Conservation (phyloP, 2,329 filamentous ascomycete species). For the Neofusicoccum sp. region DNA sequence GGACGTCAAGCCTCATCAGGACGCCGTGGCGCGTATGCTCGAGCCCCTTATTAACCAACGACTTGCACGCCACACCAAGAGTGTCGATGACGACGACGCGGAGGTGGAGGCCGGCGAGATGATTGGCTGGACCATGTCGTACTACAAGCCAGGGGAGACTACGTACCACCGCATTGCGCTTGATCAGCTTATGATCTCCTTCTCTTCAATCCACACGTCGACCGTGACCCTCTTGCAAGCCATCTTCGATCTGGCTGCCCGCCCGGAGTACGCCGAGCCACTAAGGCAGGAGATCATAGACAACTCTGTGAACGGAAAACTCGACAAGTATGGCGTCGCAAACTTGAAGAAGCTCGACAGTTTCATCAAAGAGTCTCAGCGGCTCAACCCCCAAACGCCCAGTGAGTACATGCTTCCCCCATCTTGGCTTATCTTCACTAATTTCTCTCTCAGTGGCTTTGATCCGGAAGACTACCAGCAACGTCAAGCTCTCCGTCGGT, state of each 20-base stretch:
- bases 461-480: no score
- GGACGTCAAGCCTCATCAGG: not conserved
- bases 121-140: not conserved
- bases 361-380: constrained; percentile 23
- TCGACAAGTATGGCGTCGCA: not conserved
- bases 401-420: not conserved
- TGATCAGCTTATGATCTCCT: constrained; percentile 19
- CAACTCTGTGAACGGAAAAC: not conserved
- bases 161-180: not conserved
- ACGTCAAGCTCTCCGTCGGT: no score
- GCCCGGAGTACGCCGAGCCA: constrained; percentile 21
- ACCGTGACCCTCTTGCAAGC: constrained; percentile 16
- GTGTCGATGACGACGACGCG: not conserved
- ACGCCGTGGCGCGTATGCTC: not conserved
- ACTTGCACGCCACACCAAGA: not conserved
- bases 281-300: constrained; percentile 22
- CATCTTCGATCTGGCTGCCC: constrained; percentile 22
- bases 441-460: no score
- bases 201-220: constrained; percentile 21
- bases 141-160: not conserved
- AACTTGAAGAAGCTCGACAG: constrained; percentile 17
- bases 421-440: no score
- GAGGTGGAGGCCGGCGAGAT: not conserved
- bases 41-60: not conserved
- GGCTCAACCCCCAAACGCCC: not conserved